Base-by-base conservation (phyloP, 495 filamentous ascomycete genomes). In the Penicillium paradoxum region DNA sequence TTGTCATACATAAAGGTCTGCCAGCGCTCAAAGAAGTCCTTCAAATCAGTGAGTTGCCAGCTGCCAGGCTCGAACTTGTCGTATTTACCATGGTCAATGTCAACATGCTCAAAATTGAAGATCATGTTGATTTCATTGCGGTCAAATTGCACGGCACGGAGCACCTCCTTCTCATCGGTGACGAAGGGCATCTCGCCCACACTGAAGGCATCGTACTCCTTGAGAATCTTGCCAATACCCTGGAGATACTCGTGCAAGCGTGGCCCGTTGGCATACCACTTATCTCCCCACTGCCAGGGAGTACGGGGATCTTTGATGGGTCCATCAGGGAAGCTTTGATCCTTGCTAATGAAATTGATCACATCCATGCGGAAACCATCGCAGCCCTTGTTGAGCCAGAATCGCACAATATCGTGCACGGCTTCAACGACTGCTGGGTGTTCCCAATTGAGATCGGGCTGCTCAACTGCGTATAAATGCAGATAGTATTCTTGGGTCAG, bases 381-480 rank as follows among this genome's bases (percentile, higher is more conserved):
- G 4, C 81, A 78, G 0, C 82, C 82, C 40, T 78, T 81, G 51
- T 87, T 71, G 0, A 90, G 76, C 87, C 87, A 89, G 68, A 89
- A 90, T 5, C 77, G 71, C 74, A 89, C 83, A 32, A 81, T 79
- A 29, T 82, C 75, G 47, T 87, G 82, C 19, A 89, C 84, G 1
- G 85, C 85, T 51, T 82, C 65, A 6, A 83, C 74, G 6, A 81
- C 77, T 4, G 72, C 77, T 6, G 74, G 74, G 21, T 82, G 80
- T 55, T 89, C 84, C 85, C 86, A 89, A 70, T 90, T 90, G 6
- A 90, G 76, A 58, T 90, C 86, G 0, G 87, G 85, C 54, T 89
- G 84, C 42, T 83, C 74, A 5, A 71, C 68, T 2, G 80, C 77
- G 51, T 85, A 89, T 9, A 88, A 70, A 56, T 87, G 83, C 2